Conservation (phyloP, 768 basidiomycete genomes). For the Fistulinella prunicolor region DNA sequence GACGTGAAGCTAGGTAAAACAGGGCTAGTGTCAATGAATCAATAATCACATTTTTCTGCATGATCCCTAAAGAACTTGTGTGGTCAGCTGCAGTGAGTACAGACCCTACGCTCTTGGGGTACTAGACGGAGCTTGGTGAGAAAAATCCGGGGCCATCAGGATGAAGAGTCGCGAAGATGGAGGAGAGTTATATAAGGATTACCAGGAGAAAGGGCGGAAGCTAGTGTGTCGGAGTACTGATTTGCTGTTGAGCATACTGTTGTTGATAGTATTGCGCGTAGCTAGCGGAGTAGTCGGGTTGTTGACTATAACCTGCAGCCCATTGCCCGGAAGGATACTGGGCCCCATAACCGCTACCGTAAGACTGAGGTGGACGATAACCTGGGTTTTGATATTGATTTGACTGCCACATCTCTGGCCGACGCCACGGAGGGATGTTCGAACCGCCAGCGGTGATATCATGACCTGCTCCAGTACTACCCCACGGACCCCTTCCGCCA, state of each 20-base stretch:
- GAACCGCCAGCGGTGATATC: slow-evolving; percentile 61
- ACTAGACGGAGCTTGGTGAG: slow-evolving; percentile 22
- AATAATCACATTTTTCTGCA: slow-evolving; percentile 27
- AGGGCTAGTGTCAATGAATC: slow-evolving; percentile 28
- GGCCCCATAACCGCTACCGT: slow-evolving; percentile 45
- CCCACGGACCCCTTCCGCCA: slow-evolving; percentile 53
- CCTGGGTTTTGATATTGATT: slow-evolving; percentile 52
- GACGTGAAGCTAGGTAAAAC: slow-evolving; percentile 21
- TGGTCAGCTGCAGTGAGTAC: slow-evolving; percentile 37
- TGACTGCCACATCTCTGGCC: slow-evolving; percentile 83
- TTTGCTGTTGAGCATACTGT: slow-evolving; percentile 79
- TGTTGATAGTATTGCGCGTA: slow-evolving; percentile 88
- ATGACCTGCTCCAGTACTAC: slow-evolving; percentile 62
- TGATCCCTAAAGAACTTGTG: slow-evolving; percentile 31
- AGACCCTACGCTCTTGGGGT: slow-evolving; percentile 25
- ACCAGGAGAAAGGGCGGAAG: slow-evolving; percentile 17
- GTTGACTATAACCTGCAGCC: slow-evolving; percentile 42
- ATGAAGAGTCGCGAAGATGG: slow-evolving; percentile 14
- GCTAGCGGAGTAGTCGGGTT: slow-evolving; percentile 67
- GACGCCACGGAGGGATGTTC: slow-evolving; percentile 87
- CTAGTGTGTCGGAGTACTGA: slow-evolving; percentile 42
- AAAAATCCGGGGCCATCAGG: slow-evolving; percentile 13
- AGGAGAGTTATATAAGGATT: slow-evolving; percentile 24
- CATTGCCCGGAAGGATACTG: slow-evolving; percentile 42
- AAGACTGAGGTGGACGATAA: slow-evolving; percentile 67